Evolutionary conservation across 192 early-diverging fungal species (phyloP).

Genomic region (Coemansia sp.): DNA sequence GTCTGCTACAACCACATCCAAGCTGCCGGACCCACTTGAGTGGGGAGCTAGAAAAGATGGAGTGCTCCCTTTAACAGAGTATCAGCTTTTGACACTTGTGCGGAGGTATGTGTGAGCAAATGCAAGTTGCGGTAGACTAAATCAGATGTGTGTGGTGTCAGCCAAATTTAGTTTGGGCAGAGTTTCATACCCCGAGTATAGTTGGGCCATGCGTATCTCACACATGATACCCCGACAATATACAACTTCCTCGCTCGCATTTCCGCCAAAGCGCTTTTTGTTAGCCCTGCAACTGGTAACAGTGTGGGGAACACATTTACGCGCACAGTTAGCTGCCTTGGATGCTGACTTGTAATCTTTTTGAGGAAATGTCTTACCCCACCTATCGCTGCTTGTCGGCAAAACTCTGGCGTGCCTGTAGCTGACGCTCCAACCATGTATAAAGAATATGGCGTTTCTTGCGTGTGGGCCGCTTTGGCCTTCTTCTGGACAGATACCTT

Average conservation of each 20-base stretch:
- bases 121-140: neutral
- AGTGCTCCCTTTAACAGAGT: neutral
- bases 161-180: constrained; percentile 2
- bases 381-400: neutral
- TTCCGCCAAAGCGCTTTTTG: neutral
- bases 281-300: neutral
- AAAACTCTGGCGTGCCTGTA: neutral
- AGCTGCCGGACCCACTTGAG: neutral
- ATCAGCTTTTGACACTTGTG: neutral
- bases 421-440: neutral
- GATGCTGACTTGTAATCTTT: neutral
- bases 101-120: neutral
- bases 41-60: neutral
- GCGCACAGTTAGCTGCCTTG: neutral
- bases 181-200: constrained; percentile 5
- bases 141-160: neutral
- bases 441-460: neutral
- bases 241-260: neutral
- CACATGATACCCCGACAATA: neutral
- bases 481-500: neutral
- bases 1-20: neutral
- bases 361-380: neutral
- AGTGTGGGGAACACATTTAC: neutral
- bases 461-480: neutral
- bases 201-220: constrained; percentile 20